phyloP scores from a whole-genome alignment of 805 yeast species.

The Starmerella bombi region DNA sequence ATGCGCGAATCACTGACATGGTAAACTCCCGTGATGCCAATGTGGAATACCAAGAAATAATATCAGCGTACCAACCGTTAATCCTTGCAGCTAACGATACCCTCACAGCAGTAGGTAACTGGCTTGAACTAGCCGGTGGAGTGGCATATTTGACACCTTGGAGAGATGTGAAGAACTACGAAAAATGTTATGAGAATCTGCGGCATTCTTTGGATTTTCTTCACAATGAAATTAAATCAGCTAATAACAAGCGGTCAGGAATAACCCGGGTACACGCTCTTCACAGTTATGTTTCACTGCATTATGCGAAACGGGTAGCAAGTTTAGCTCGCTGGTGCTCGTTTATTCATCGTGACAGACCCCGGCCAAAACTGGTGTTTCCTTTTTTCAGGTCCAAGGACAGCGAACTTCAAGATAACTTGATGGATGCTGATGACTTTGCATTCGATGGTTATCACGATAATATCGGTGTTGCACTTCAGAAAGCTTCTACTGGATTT shows the following conservation, averaged over 20 bases:
- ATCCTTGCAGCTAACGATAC: slow-evolving; percentile 13
- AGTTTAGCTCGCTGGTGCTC: slow-evolving; percentile 17
- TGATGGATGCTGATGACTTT: slow-evolving; percentile 6
- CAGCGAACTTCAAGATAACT: not conserved
- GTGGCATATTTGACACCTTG: not conserved
- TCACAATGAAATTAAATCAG: not conserved
- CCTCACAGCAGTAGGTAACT: not conserved
- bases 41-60: slow-evolving; percentile 5
- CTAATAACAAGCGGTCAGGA: not conserved
- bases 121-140: not conserved
- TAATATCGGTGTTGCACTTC: slow-evolving; percentile 4
- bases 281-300: slow-evolving; percentile 13
- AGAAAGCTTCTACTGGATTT: slow-evolving; percentile 10
- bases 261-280: slow-evolving; percentile 6
- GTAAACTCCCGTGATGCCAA: slow-evolving; percentile 1
- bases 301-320: slow-evolving; percentile 13
- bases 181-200: not conserved
- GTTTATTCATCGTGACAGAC: slow-evolving; percentile 12
- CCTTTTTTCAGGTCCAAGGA: slow-evolving; percentile 7
- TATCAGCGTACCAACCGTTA: slow-evolving; percentile 11
- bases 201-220: not conserved
- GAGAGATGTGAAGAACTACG: not conserved
- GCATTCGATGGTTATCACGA: slow-evolving; percentile 11
- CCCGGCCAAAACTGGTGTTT: slow-evolving; percentile 11
- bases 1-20: not conserved